These are phyloP conservation scores for Microdochium trichocladiopsis DNA, from an alignment of 2,329 filamentous ascomycete species.

Conservation along the genomic window DNA sequence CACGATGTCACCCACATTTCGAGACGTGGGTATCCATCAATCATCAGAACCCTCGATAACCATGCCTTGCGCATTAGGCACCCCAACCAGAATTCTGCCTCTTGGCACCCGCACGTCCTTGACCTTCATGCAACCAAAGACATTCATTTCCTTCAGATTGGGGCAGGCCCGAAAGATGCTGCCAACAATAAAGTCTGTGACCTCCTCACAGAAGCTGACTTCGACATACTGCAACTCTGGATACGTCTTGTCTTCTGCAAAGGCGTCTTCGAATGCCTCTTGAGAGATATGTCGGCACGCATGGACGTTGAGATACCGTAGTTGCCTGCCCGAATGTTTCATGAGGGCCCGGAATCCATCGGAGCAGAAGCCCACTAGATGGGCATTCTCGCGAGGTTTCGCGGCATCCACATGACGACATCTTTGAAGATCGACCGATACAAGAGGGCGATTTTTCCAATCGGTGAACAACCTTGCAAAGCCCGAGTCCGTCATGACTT, in stretches of 20 bases:
- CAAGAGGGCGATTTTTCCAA: conserved; percentile 69
- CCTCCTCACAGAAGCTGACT: conserved; percentile 66
- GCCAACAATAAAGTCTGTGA: conserved; percentile 58
- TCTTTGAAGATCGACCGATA: conserved; percentile 66
- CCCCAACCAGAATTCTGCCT: conserved; percentile 48
- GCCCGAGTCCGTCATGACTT: conserved; percentile 65
- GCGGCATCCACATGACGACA: conserved; percentile 71
- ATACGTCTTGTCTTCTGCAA: conserved; percentile 54
- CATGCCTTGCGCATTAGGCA: conserved; percentile 54
- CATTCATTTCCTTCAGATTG: conserved; percentile 48
- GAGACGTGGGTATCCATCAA: background rate
- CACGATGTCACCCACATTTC: background rate
- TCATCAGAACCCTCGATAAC: conserved; percentile 42
- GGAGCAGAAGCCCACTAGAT: conserved; percentile 66
- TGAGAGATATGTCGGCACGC: conserved; percentile 76
- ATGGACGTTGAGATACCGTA: conserved; percentile 69
- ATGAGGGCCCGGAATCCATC: conserved; percentile 75
- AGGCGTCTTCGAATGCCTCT: conserved; percentile 67
- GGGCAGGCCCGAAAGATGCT: conserved; percentile 60
- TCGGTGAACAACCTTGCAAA: conserved; percentile 65
- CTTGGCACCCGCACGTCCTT: conserved; percentile 44
- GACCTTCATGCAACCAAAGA: conserved; percentile 61
- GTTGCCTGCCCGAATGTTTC: conserved; percentile 64
- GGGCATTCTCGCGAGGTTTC: conserved; percentile 57
- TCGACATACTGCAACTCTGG: conserved; percentile 65